A percentile compares a stretch with the other conserved stretches of the same genome.
These are phyloP conservation scores for Aristolochia fimbriata DNA, from an alignment of 164 flowering plant genomes.

Conservation along the genomic window DNA sequence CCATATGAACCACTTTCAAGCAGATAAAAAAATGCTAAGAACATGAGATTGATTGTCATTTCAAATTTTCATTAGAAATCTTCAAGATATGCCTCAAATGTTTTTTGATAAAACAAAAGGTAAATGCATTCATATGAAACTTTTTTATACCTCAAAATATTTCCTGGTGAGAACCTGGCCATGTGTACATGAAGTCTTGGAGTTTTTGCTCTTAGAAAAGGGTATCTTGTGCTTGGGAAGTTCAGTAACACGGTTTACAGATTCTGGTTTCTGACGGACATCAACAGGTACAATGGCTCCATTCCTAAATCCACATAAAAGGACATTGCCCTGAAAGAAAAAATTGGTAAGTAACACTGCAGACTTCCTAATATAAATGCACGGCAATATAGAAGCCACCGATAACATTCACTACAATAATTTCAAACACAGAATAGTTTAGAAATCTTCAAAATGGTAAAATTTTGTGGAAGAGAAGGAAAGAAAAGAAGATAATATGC, in stretches of 20 bases:
- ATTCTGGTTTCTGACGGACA: constrained; percentile 45
- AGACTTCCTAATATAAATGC: no score
- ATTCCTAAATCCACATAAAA: constrained; percentile 86
- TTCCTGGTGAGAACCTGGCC: constrained; percentile 15
- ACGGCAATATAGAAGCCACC: no score
- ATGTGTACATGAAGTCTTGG: constrained; percentile 11
- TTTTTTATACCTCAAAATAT: constrained; percentile 53
- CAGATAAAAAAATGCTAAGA: no score
- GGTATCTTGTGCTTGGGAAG: constrained; percentile 31
- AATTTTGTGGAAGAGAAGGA: neutral
- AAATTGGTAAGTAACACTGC: neutral
- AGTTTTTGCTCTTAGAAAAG: constrained; percentile 11
- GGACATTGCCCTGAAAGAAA: constrained; percentile 51
- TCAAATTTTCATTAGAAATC: no score
- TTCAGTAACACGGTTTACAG: constrained; percentile 8
- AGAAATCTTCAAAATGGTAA: neutral
- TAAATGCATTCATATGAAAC: neutral
- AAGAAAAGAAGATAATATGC: neutral
- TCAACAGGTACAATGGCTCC: constrained; percentile 76
- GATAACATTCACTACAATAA: no score
- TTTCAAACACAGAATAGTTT: no score
- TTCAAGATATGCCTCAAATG: neutral
- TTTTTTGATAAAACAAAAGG: neutral
- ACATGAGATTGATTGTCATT: no score
- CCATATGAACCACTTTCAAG: no score